Base-by-base conservation (phyloP, 768 basidiomycete species). In the Podaxis rugospora region DNA sequence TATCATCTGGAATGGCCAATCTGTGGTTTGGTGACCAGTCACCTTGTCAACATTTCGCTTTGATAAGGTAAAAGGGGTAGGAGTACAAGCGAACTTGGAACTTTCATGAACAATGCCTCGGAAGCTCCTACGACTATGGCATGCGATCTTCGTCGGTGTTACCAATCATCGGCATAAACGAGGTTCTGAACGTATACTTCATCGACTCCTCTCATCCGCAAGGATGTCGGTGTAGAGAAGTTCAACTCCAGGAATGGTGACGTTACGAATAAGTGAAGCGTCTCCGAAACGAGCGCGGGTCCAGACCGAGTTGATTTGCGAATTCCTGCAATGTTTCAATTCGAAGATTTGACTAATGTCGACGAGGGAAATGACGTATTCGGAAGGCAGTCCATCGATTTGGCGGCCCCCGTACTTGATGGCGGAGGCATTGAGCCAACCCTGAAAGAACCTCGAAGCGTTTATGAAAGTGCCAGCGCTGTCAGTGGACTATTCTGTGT, bases 401-500 rank as follows among this genome's bases (percentile, higher is more conserved):
- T 75, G 75, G 58, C 68, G 66, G 18, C 75, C 76, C 76, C 76
- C 76, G 60, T 75, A 74, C 54, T 72, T 72, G 37, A 70, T 69
- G 46, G 77, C 77, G 1, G 75, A 76, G 3, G 68, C 69, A 54
- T 79, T 76, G 3, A 79, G 64, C 78, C 76, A 79, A 9, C 72
- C 76, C 28, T 72, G 65, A 51, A 76, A 74, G 67, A 71, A 74
- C 6, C 73, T 69, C 13, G 74, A 66, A 36, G 60, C 67, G 2
- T 64, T 75, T 75, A 23, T 50, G 9, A 11, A 49, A 49, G 14
- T 9, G 21, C 21, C 47, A 13, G 23, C 25, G 9, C 23, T 16
- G 25, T 49, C 21, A 25, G 7, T 9, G 14, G 18, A 16, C 1
- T 49, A 10, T 49, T 49, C 3, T 13, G 11, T 11, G 47, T 23